Conservation (phyloP, 2,329 filamentous ascomycete species). For the Purpureocillium takamizusanense region DNA sequence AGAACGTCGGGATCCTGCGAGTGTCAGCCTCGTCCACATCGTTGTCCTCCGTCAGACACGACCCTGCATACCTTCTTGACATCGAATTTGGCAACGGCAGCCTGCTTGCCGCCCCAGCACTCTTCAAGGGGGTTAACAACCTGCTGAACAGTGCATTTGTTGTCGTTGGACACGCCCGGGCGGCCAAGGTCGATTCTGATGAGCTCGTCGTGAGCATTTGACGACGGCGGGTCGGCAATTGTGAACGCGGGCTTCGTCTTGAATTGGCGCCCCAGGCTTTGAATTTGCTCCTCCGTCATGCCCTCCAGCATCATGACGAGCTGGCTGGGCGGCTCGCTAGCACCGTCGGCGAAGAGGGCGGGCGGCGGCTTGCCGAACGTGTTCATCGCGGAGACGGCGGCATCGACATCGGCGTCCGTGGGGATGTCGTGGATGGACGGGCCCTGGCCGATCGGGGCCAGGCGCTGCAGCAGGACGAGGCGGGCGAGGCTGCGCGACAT, state of each 20-base stretch:
- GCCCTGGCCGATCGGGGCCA: slow-evolving; percentile 37
- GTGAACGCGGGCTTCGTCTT: slow-evolving; percentile 36
- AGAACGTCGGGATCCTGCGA: slow-evolving; percentile 31
- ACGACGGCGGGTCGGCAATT: slow-evolving; percentile 35
- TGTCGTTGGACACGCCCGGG: slow-evolving; percentile 24
- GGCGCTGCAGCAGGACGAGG: slow-evolving; percentile 50
- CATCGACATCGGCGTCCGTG: slow-evolving; percentile 27
- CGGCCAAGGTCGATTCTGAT: slow-evolving; percentile 30
- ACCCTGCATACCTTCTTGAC: slow-evolving; percentile 29
- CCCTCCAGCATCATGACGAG: slow-evolving; percentile 53
- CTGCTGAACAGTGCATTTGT: slow-evolving; percentile 27
- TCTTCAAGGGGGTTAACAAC: slow-evolving; percentile 32
- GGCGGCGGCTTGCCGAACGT: slow-evolving; percentile 45
- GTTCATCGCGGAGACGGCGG: slow-evolving; percentile 49
- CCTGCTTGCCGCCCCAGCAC: slow-evolving; percentile 33
- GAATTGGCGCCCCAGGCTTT: slow-evolving; percentile 29
- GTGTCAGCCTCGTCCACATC: slow-evolving; percentile 12
- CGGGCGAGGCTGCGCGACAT: slow-evolving; percentile 45
- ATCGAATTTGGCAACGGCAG: slow-evolving; percentile 34
- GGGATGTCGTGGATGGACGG: slow-evolving; percentile 38
- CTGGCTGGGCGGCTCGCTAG: slow-evolving; percentile 34
- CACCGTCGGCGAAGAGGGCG: slow-evolving; percentile 37
- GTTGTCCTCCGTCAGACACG: neutral
- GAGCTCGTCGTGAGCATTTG: slow-evolving; percentile 31
- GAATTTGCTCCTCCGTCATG: slow-evolving; percentile 35